Evolutionary conservation across 805 yeast species (phyloP).

Genomic region (Metschnikowia vanudenii): DNA sequence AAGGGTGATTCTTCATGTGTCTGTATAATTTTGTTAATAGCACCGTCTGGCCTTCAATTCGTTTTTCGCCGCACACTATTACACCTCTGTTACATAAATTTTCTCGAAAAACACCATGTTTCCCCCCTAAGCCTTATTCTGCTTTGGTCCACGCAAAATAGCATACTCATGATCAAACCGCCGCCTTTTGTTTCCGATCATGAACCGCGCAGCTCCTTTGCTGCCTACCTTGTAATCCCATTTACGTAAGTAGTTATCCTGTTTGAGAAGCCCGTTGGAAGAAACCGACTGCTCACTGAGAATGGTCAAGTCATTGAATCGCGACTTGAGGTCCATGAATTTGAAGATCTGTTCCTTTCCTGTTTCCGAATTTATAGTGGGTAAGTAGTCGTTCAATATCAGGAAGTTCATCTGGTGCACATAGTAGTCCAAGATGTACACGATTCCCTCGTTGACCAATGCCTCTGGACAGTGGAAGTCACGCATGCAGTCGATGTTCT

Average conservation of each 20-base stretch:
- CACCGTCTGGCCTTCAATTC: too few species aligned
- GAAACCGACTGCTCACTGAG: conserved; percentile 31
- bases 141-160: conserved; percentile 15
- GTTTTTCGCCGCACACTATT: too few species aligned
- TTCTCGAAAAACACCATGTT: too few species aligned
- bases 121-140: conserved; percentile 1
- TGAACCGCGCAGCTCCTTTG: conserved; percentile 49
- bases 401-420: conserved; percentile 55
- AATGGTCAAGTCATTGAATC: conserved; percentile 39
- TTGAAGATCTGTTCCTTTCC: conserved; percentile 50
- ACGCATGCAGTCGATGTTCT: conserved; percentile 31
- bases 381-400: conserved; percentile 45
- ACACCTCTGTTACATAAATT: too few species aligned
- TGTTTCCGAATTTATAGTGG: conserved; percentile 30
- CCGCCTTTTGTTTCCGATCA: conserved; percentile 48
- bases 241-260: conserved; percentile 48
- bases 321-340: conserved; percentile 44
- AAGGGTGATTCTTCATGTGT: too few species aligned
- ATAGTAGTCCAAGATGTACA: conserved; percentile 59
- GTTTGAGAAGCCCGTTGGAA: conserved; percentile 28
- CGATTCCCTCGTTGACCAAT: conserved; percentile 50
- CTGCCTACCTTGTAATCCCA: conserved; percentile 42
- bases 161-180: conserved; percentile 42
- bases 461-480: conserved; percentile 44
- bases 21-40: too few species aligned